Conservation (phyloP, 306 rosid genomes). For the Glycine tomentella region DNA sequence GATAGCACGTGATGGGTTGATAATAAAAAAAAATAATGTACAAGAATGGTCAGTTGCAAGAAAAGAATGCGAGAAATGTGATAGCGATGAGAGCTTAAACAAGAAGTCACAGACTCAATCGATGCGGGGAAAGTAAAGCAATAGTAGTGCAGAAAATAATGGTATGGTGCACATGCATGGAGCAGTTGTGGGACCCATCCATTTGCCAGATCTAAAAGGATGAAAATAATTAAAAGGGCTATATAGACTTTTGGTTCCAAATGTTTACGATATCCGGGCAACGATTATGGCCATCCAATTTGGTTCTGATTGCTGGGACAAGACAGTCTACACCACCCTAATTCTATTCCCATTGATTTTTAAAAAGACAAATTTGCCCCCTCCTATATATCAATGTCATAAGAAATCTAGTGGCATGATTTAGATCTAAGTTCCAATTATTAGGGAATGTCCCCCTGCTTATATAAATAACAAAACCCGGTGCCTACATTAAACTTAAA, state of each 20-base stretch:
- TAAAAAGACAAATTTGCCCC: constrained; percentile 44
- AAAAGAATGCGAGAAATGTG: constrained; percentile 45
- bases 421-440: constrained; percentile 34
- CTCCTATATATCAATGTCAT: not conserved
- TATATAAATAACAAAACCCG: constrained; percentile 25
- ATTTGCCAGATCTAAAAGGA: constrained; percentile 50
- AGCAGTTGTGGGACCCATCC: constrained; percentile 70
- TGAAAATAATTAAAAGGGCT: constrained; percentile 38
- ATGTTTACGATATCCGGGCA: constrained; percentile 42
- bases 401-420: constrained; percentile 31
- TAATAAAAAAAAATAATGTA: constrained; percentile 1
- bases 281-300: not conserved
- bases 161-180: constrained; percentile 72
- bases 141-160: constrained; percentile 43
- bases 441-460: constrained; percentile 54
- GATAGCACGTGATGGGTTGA: constrained; percentile 31
- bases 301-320: constrained; percentile 51
- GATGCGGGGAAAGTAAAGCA: constrained; percentile 41
- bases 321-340: constrained; percentile 32
- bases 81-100: constrained; percentile 49
- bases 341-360: not conserved
- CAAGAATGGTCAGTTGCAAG: constrained; percentile 39
- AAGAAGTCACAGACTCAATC: constrained; percentile 56
- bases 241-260: constrained; percentile 44
- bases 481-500: constrained; percentile 52